Evolutionary conservation across 2,329 filamentous ascomycete species (phyloP), one percentile per base, ranked within the genome.

Genomic region (Ophiostoma australiae): DNA sequence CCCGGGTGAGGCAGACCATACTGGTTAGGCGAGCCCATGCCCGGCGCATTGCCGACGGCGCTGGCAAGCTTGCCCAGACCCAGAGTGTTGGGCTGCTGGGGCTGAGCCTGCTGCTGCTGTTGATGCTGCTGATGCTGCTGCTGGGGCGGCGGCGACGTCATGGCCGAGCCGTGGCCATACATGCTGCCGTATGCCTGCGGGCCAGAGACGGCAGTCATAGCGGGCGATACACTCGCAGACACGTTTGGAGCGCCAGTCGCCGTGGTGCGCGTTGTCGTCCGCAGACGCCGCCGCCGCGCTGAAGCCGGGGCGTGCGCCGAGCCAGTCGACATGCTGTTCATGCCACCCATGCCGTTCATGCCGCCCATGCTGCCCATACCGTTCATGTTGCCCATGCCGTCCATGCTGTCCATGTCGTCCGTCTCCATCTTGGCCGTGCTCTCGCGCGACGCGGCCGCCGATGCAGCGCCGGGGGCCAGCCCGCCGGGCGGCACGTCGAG

Each of bases 401-500:
- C 55, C 48, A 48, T 68, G 65, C 35, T 44, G 37, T 52, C 23
- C 48, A 70, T 37, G 10, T 44, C 37, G 10, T 52, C 48, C 1
- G 69, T 48, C 27, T 37, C 23, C 27, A 63, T 17, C 58, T 63
- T 63, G 58, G 27, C 27, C 13, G 58, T 20, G 31, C 65, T 33
- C 23, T 65, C 44, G 11, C 61, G 33, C 61, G 61, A 66, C n/a
- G 35, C 63, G 3, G 63, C 31, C 33, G 61, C 61, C 4, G 61
- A 37, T 3, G 5, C 63, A 2, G 66, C 23, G 2, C 37, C 37
- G 1, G 39, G n/a, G 11, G 66, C 37, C 33, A 67, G 70, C 52
- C 74, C 74, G 11, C 70, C 68, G 8, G 68, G 68, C 13, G 44
- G 44, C 52, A 69, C 74, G 69, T 75, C 77, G 23, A 76, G 75